A percentile compares a stretch with the other conserved stretches of the same genome.
Conservation (phyloP, 2,329 filamentous ascomycete species). For the Arthrobotrys musiformis region DNA sequence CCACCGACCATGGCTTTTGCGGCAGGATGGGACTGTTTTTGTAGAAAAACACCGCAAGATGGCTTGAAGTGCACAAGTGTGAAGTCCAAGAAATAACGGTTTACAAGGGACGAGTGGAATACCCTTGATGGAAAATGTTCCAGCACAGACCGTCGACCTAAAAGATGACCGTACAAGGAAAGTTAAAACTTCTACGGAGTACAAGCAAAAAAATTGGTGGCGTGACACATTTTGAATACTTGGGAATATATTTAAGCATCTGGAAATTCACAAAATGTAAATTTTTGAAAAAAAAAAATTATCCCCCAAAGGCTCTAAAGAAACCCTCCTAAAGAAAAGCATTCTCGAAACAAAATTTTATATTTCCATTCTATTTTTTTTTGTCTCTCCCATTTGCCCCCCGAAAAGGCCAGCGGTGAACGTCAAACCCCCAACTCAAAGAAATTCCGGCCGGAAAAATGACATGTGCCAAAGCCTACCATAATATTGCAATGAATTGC, state of each 20-base stretch:
- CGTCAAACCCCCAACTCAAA: background rate
- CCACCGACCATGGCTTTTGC: conserved; percentile 12
- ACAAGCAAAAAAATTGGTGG: background rate
- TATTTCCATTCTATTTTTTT: conserved; percentile 6
- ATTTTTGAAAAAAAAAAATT: background rate
- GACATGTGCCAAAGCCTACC: conserved; percentile 18
- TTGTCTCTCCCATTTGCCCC: background rate
- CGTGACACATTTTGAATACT: conserved; percentile 12
- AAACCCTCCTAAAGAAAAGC: conserved; percentile 8
- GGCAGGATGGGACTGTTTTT: conserved; percentile 17
- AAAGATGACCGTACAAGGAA: conserved; percentile 22
- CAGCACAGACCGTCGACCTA: conserved; percentile 18
- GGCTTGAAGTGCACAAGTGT: conserved; percentile 18
- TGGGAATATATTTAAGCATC: conserved; percentile 5
- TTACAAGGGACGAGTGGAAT: conserved; percentile 13
- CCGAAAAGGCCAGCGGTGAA: background rate
- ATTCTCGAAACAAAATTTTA: background rate
- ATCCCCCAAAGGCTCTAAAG: conserved; percentile 8
- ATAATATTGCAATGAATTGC: conserved; percentile 18
- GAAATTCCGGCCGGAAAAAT: conserved; percentile 12
- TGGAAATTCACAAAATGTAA: background rate
- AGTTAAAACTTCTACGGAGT: conserved; percentile 22
- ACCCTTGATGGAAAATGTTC: conserved; percentile 16
- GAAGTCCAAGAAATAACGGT: conserved; percentile 21
- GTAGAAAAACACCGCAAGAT: conserved; percentile 21